These are phyloP conservation scores for Sedum album DNA, from an alignment of 164 flowering plant genomes.

Conservation along the genomic window DNA sequence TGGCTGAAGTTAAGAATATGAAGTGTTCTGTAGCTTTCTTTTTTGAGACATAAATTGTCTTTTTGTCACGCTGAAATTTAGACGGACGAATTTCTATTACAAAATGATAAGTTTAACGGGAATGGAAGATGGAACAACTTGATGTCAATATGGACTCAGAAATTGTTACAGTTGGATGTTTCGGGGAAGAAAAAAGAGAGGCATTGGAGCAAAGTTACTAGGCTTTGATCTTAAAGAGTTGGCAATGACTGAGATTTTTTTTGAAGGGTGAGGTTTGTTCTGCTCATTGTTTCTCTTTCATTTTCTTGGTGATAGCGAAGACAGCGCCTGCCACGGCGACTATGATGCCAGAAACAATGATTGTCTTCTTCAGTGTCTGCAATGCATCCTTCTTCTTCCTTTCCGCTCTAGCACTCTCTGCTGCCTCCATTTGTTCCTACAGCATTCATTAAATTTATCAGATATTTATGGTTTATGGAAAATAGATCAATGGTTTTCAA, in stretches of 20 bases:
- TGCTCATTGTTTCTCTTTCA: constrained; percentile 30
- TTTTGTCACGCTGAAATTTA: too few relatives aligned
- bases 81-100: too few relatives aligned
- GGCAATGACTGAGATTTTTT: neutral
- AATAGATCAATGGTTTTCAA: neutral
- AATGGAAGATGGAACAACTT: too few relatives aligned
- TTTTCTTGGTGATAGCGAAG: constrained; percentile 45
- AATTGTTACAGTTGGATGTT: neutral
- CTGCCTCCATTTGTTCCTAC: constrained; percentile 24
- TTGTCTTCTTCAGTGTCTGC: constrained; percentile 26
- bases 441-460: neutral
- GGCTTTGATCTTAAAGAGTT: neutral
- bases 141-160: neutral
- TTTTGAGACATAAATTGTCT: too few relatives aligned
- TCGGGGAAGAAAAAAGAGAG: neutral
- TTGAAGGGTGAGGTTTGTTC: neutral
- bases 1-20: too few relatives aligned
- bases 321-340: constrained; percentile 50
- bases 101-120: too few relatives aligned
- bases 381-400: constrained; percentile 19
- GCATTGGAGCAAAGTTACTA: neutral
- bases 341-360: constrained; percentile 38
- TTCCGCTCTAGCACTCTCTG: constrained; percentile 10
- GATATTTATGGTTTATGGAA: neutral
- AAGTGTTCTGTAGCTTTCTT: too few relatives aligned